These are phyloP conservation scores for Vitis rupestris DNA, from an alignment of 164 flowering plant genomes.

Conservation along the genomic window DNA sequence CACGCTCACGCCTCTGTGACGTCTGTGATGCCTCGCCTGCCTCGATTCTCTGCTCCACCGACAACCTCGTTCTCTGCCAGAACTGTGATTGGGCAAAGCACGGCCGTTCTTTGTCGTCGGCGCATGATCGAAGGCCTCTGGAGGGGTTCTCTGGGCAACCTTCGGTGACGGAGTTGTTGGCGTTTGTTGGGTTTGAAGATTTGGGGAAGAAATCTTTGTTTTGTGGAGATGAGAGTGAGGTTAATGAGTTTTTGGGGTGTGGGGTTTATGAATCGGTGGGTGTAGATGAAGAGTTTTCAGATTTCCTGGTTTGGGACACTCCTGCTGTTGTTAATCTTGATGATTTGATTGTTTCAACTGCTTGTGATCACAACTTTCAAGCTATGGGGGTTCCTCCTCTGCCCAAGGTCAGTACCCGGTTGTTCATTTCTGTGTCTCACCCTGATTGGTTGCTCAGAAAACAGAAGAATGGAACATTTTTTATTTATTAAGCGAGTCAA, in stretches of 20 bases:
- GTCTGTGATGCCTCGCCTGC: conserved; percentile 54
- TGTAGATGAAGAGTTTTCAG: conserved; percentile 30
- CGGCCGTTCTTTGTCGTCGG: conserved; percentile 14
- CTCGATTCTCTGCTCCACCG: conserved; percentile 60
- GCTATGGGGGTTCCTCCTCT: conserved; percentile 63
- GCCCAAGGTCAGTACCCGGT: conserved; percentile 51
- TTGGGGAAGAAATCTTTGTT: conserved; percentile 34
- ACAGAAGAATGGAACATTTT: background rate
- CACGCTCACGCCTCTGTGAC: conserved; percentile 68
- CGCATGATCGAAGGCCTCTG: conserved; percentile 59
- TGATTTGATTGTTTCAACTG: conserved; percentile 51
- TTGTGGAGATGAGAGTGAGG: conserved; percentile 13
- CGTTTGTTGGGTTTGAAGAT: conserved; percentile 59
- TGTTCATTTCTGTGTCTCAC: background rate
- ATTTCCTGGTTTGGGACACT: conserved; percentile 64
- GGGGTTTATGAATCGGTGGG: conserved; percentile 15
- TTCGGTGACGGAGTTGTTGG: conserved; percentile 41
- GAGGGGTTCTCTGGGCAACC: conserved; percentile 80
- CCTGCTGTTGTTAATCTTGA: conserved; percentile 49
- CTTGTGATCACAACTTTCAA: conserved; percentile 39
- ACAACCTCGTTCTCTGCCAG: conserved; percentile 58
- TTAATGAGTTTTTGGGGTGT: conserved; percentile 11
- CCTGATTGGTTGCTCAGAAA: background rate
- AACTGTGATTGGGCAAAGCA: conserved; percentile 85
- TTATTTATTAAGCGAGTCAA: too few species aligned